These are phyloP conservation scores for Saksenaea vasiformis DNA, from an alignment of 371 early-diverging fungal species.

Conservation along the genomic window DNA sequence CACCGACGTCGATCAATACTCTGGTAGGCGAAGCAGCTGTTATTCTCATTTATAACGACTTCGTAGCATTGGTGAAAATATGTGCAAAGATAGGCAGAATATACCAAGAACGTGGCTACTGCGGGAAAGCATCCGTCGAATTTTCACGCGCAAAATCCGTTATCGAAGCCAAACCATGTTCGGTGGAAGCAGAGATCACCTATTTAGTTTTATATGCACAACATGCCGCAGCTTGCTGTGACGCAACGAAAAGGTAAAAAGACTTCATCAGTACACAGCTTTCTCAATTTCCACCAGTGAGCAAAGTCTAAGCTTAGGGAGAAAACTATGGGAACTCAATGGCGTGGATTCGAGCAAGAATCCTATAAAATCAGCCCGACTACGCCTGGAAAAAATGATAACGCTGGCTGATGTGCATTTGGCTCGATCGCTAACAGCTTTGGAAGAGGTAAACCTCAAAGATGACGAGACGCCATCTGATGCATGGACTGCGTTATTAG, in stretches of 20 bases:
- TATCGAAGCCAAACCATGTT: conserved; percentile 28
- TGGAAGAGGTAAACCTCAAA: conserved; percentile 9
- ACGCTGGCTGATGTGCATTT: conserved; percentile 24
- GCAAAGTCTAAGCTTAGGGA: background rate
- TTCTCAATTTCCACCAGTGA: background rate
- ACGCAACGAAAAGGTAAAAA: conserved; percentile 40
- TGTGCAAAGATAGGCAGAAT: conserved; percentile 52
- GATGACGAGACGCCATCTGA: background rate
- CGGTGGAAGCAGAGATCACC: conserved; percentile 20
- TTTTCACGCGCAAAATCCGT: conserved; percentile 47
- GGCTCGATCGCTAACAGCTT: conserved; percentile 17
- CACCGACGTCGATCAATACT: conserved; percentile 20
- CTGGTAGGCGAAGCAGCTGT: conserved; percentile 16
- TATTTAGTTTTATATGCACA: conserved; percentile 44
- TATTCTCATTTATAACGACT: background rate
- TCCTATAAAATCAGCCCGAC: background rate
- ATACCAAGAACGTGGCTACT: conserved; percentile 65
- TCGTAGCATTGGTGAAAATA: conserved; percentile 51
- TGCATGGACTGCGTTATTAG: background rate
- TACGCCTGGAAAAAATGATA: background rate
- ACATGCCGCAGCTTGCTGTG: conserved; percentile 44
- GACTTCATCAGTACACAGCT: background rate
- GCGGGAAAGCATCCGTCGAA: conserved; percentile 65
- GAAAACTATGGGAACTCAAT: background rate
- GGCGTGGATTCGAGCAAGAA: background rate